Conservation (phyloP, 495 filamentous ascomycete species). For the Neurospora sp. region DNA sequence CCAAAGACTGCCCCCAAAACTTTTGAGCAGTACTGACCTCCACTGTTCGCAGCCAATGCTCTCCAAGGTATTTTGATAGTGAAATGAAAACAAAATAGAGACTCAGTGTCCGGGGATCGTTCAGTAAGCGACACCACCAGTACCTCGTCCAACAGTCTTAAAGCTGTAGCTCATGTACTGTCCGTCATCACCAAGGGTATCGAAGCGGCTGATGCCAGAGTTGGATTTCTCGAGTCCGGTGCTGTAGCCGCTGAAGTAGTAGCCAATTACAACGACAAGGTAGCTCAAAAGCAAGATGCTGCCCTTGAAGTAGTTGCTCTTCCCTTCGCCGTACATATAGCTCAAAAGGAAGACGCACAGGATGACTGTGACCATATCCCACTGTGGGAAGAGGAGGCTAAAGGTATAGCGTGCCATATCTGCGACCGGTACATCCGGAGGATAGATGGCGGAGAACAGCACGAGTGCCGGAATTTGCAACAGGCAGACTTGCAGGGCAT, state of each 20-base stretch:
- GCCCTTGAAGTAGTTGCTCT: slow-evolving; percentile 89
- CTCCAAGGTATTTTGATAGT: neutral
- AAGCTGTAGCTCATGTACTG: slow-evolving; percentile 36
- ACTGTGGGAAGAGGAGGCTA: slow-evolving; percentile 93
- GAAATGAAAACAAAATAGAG: neutral
- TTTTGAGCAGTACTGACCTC: neutral
- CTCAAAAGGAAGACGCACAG: slow-evolving; percentile 94
- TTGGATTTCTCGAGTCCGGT: slow-evolving; percentile 45
- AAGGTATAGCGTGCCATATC: slow-evolving; percentile 73
- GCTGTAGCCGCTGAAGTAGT: slow-evolving; percentile 74
- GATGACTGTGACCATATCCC: slow-evolving; percentile 98
- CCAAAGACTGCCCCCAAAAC: neutral
- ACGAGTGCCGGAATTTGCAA: slow-evolving; percentile 92
- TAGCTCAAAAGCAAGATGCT: slow-evolving; percentile 92
- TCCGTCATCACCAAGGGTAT: slow-evolving; percentile 49
- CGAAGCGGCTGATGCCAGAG: slow-evolving; percentile 58
- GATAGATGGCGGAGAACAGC: slow-evolving; percentile 64
- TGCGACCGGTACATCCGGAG: slow-evolving; percentile 25
- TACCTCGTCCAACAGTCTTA: slow-evolving; percentile 40
- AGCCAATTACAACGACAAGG: slow-evolving; percentile 83
- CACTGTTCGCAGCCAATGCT: neutral
- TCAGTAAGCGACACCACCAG: slow-evolving; percentile 26
- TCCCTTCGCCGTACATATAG: slow-evolving; percentile 97
- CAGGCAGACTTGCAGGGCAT: slow-evolving; percentile 95
- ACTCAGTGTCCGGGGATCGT: neutral